Conservation (phyloP, 176 grass and related monocot species). For the Lolium multiflorum region DNA sequence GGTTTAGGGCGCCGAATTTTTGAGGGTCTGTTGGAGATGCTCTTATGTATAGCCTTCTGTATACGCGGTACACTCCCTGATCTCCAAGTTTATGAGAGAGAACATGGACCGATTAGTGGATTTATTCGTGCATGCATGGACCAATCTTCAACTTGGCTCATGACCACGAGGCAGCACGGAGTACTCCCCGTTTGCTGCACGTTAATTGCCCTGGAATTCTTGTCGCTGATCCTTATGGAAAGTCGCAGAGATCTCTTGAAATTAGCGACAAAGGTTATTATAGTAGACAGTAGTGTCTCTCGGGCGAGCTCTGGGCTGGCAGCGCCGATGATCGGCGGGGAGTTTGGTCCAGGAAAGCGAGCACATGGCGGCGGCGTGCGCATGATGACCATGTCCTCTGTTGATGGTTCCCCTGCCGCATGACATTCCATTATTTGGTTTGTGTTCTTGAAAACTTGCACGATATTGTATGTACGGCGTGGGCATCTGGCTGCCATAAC, state of each 20-base stretch:
- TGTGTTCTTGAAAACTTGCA: too few species aligned
- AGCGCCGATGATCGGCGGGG: not conserved
- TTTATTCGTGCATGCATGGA: not conserved
- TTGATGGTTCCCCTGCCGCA: too few species aligned
- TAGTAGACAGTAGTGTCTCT: not conserved
- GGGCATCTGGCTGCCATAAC: too few species aligned
- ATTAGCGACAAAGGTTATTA: too few species aligned
- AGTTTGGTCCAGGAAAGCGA: slow-evolving; percentile 47
- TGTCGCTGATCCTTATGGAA: slow-evolving; percentile 13
- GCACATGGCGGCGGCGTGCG: slow-evolving; percentile 38
- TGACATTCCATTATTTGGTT: too few species aligned
- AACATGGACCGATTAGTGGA: slow-evolving; percentile 4
- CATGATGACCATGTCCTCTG: too few species aligned
- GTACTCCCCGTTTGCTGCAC: not conserved
- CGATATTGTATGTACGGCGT: too few species aligned
- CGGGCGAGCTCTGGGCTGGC: not conserved
- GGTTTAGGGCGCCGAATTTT: too few species aligned
- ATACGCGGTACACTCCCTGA: too few species aligned
- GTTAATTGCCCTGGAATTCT: not conserved
- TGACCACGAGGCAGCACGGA: not conserved
- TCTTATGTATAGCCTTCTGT: too few species aligned
- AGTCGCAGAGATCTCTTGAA: slow-evolving; percentile 21
- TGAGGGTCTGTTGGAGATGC: too few species aligned
- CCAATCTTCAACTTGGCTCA: slow-evolving; percentile 5
- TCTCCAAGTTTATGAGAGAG: too few species aligned